Base-by-base conservation (phyloP, 225 moss, liverwort and hornwort genomes). In the Marchantia paleacea region DNA sequence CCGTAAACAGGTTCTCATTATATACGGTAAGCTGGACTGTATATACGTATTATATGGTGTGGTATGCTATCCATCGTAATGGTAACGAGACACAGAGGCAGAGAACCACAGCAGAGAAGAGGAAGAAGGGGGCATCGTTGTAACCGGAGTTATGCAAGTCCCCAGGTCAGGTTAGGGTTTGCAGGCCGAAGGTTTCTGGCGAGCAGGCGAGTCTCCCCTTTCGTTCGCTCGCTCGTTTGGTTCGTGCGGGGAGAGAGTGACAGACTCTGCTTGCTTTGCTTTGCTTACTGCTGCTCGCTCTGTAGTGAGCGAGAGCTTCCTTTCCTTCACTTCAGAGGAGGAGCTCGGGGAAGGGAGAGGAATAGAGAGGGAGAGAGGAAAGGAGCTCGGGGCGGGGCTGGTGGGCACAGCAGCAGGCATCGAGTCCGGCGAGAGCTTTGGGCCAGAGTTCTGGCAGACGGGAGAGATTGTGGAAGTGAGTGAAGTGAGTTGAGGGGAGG, bases 341-440 rank as follows among this genome's bases (percentile, higher is more conserved):
- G 8, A 39, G 54, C 39, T 39, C 39, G 39, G 3, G 39, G 39
- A 5, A 39, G 39, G 28, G 55, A 26, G 55, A 26, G 55, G 25
- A 73, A 22, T 0, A 20, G 71, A 48, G 11, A 11, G 49, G 11
- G 22, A 15, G 19, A 4, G 60, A 24, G 18, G 48, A 50, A 20
- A n/a, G 74, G 53, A 55, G 74, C 55, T 29, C 52, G 74, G 74
- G 74, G 72, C n/a, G 48, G 51, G 72, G 50, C n/a, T 29, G 20
- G 48, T 16, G 50, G 72, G 72, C 10, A 55, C 25, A 78, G 65
- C 13, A 65, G 76, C 31, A 63, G 65, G 78, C 78, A 49, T 49
- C 78, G 78, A 78, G 64, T 78, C 63, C 78, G 78, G 78, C 64
- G 64, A 78, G 24, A 24, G 78, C 50, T 78, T 65, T 51, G 64